A percentile compares a stretch with the other conserved stretches of the same genome.
These are phyloP conservation scores for Penicillium oxalicum DNA, from an alignment of 2,329 filamentous ascomycete genomes.

Conservation along the genomic window DNA sequence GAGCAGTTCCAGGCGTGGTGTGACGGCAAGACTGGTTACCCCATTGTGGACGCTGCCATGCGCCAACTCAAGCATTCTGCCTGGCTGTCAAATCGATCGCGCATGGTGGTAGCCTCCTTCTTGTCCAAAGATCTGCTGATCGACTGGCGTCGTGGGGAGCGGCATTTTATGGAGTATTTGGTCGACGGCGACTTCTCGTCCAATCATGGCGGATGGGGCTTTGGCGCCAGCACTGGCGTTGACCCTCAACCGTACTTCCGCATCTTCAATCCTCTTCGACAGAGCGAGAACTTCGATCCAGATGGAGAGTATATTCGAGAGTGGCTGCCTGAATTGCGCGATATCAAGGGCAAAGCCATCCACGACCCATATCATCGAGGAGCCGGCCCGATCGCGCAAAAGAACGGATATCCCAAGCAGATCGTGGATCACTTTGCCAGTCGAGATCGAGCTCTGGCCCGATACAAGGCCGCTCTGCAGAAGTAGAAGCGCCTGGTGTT, in stretches of 20 bases:
- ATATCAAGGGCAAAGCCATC: constrained; percentile 60
- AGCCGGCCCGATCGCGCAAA: constrained; percentile 53
- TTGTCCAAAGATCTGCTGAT: constrained; percentile 72
- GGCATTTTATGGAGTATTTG: constrained; percentile 74
- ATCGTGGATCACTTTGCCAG: constrained; percentile 69
- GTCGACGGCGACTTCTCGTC: constrained; percentile 75
- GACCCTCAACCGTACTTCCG: constrained; percentile 87
- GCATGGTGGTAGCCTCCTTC: constrained; percentile 80
- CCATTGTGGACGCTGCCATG: constrained; percentile 83
- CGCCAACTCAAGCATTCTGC: constrained; percentile 62
- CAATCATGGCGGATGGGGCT: constrained; percentile 69
- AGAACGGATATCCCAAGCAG: constrained; percentile 64
- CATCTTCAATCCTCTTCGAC: constrained; percentile 78
- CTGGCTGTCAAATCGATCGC: constrained; percentile 80
- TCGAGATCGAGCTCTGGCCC: constrained; percentile 60
- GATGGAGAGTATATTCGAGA: constrained; percentile 73
- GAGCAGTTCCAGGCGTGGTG: constrained; percentile 68
- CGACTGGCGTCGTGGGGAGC: constrained; percentile 78
- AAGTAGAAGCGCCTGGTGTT: not conserved
- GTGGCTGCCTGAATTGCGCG: constrained; percentile 72
- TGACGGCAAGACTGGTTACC: constrained; percentile 68
- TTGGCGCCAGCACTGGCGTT: constrained; percentile 62
- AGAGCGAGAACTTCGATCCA: constrained; percentile 80
- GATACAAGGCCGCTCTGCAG: constrained; percentile 58
- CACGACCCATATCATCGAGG: constrained; percentile 74